Percentiles rank a stretch among this genome's conserved stretches.
Evolutionary conservation across 139 green algal species (phyloP).

Genomic region (Chara braunii): DNA sequence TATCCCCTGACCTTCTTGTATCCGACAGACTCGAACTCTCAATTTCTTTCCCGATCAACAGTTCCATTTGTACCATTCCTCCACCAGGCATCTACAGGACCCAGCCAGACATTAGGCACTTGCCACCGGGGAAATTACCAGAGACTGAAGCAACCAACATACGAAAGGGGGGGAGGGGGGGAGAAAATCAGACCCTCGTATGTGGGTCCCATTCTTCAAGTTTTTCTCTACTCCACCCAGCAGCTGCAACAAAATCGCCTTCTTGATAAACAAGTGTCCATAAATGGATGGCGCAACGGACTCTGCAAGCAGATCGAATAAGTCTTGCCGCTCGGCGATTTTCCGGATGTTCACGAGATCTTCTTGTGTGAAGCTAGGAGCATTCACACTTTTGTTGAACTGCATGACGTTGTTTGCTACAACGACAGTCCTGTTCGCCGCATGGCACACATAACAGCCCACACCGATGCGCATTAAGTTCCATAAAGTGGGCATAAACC

Average conservation of each 20-base stretch:
- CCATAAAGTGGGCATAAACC: no score
- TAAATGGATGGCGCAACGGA: conserved; percentile 93
- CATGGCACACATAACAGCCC: conserved; percentile 7
- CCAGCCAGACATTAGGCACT: no score
- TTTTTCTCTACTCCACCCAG: conserved; percentile 61
- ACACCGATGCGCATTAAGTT: no score
- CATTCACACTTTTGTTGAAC: conserved; percentile 15
- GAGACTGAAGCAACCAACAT: no score
- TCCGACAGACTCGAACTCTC: no score
- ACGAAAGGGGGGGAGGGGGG: neutral
- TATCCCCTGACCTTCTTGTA: no score
- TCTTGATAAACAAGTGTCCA: conserved; percentile 87
- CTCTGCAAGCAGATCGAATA: conserved; percentile 63
- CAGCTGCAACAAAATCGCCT: conserved; percentile 67
- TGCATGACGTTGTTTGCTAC: conserved; percentile 39
- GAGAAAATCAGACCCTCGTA: conserved; percentile 61
- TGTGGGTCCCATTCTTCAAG: conserved; percentile 62
- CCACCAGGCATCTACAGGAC: no score
- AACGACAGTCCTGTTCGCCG: conserved; percentile 46
- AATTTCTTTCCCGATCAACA: no score
- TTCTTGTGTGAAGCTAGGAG: neutral
- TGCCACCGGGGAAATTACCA: no score
- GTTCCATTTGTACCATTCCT: no score
- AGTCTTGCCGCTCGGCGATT: conserved; percentile 40
- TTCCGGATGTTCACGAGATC: conserved; percentile 49